These are phyloP conservation scores for Pisolithus orientalis DNA, from an alignment of 768 basidiomycete genomes.

Conservation along the genomic window DNA sequence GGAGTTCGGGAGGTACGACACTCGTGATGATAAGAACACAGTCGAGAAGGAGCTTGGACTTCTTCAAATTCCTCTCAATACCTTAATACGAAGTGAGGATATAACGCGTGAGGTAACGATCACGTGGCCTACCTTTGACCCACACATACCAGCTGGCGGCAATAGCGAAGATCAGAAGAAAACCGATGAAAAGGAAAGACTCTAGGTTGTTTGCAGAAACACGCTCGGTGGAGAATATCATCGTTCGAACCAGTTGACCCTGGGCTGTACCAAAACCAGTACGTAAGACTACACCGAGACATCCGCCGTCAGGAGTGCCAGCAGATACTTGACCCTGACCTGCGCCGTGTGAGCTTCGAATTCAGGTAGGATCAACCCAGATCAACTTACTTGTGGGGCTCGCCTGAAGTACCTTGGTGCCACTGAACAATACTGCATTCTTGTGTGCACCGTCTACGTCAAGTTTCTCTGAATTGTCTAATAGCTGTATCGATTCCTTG, in stretches of 20 bases:
- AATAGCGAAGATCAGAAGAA: conserved; percentile 94
- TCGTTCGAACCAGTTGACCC: conserved; percentile 94
- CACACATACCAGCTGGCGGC: conserved; percentile 99
- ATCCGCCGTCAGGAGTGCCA: conserved; percentile 85
- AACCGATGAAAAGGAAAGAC: conserved; percentile 96
- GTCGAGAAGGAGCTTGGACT: conserved; percentile 90
- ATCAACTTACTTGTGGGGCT: conserved; percentile 34
- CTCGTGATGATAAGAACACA: conserved; percentile 96
- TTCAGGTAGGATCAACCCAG: not conserved
- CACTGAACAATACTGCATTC: conserved; percentile 86
- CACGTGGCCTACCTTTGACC: conserved; percentile 65
- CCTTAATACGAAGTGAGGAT: conserved; percentile 36
- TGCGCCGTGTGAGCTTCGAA: conserved; percentile 3
- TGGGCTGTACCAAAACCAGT: conserved; percentile 98
- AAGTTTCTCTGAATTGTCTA: conserved; percentile 66
- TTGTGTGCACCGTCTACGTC: conserved; percentile 86
- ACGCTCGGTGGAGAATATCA: conserved; percentile 98
- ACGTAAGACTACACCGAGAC: conserved; percentile 85
- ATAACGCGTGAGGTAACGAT: not conserved
- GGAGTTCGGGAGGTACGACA: conserved; percentile 95
- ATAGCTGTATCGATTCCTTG: conserved; percentile 89
- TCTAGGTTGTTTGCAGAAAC: conserved; percentile 95
- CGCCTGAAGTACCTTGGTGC: conserved; percentile 95
- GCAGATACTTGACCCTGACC: conserved; percentile 33
- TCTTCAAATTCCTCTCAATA: conserved; percentile 87